Evolutionary conservation across 805 yeast genomes (phyloP).

Genomic region (Candida khao-thaluensis): DNA sequence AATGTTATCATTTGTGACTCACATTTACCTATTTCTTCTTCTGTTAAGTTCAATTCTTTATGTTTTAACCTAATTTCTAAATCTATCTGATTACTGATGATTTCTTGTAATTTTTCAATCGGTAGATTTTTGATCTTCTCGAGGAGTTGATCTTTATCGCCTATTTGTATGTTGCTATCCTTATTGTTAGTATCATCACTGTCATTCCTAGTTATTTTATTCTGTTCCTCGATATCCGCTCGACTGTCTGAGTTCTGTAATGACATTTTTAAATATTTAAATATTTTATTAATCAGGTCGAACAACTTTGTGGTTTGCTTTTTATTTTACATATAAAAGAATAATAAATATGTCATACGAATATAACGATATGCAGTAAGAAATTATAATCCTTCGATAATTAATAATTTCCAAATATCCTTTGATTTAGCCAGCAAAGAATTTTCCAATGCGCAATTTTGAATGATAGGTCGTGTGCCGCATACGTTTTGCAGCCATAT

Average conservation of each 20-base stretch:
- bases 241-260: not conserved
- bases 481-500: constrained; percentile 5
- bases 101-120: constrained; percentile 27
- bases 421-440: constrained; percentile 7
- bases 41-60: constrained; percentile 50
- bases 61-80: constrained; percentile 61
- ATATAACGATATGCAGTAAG: not conserved
- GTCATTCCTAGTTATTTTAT: not conserved
- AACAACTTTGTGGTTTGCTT: not conserved
- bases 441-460: constrained; percentile 9
- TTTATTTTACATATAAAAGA: constrained; percentile 1
- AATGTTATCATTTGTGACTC: constrained; percentile 57
- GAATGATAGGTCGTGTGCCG: constrained; percentile 4
- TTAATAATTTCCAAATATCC: not conserved
- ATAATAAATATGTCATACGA: not conserved
- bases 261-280: constrained; percentile 10
- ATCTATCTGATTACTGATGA: constrained; percentile 50
- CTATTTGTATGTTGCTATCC: not conserved
- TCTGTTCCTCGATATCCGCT: constrained; percentile 10
- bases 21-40: constrained; percentile 55
- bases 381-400: not conserved
- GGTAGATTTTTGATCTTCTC: constrained; percentile 21
- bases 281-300: constrained; percentile 1
- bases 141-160: constrained; percentile 8
- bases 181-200: constrained; percentile 1